Base-by-base conservation (phyloP, 2,329 filamentous ascomycete genomes). In the Ophiostoma himal-ulmi region DNA sequence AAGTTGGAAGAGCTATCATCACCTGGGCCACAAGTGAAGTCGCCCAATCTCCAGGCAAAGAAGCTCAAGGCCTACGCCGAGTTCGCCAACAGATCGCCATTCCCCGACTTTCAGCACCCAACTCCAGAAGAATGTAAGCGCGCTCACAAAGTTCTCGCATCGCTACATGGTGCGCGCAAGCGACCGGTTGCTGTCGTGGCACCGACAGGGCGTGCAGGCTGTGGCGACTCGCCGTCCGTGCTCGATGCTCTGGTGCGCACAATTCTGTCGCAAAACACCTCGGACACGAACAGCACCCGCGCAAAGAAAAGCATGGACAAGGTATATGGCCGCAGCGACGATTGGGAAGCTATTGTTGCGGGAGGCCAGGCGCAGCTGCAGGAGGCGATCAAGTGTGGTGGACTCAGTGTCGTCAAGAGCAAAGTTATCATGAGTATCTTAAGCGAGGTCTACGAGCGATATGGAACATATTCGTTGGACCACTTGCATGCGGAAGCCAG, bases 191-290 rank as follows among this genome's bases (percentile, higher is more conserved):
- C n/a, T 30, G 37, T 67, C 5, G 13, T 44, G 22, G 65, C 65
- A 30, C 65, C 65, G 6, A 30, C 37, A 1, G 36, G 36, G 5
- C 65, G 65, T 7, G 65, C 65, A 11, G 65, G 65, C 11, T 67
- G 65, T 14, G 65, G 65, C 22, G 65, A 67, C 39, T 41, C 65
- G 22, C 65, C 65, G 37, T 30, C 37, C 0, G 65, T 67, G 65
- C 65, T 67, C 13, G 65, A 67, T 22, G 65, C 65, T 2, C 65
- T 67, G n/a, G 65, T 67, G 65, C 65, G 65, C 65, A 67, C 65
- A 7, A 67, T 67, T 8, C 14, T 67, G 65, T 67, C 65, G 39
- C 65, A 67, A 39, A 44, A 67, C n/a, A 67, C 65, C 7, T 67
- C 65, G 1, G 65, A 67, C 22, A 44, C 65, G 3, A 67, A 67